A percentile compares a stretch with the other conserved stretches of the same genome.
phyloP scores from a whole-genome alignment of 2,329 filamentous ascomycete genomes.

The Cadophora gregata region DNA sequence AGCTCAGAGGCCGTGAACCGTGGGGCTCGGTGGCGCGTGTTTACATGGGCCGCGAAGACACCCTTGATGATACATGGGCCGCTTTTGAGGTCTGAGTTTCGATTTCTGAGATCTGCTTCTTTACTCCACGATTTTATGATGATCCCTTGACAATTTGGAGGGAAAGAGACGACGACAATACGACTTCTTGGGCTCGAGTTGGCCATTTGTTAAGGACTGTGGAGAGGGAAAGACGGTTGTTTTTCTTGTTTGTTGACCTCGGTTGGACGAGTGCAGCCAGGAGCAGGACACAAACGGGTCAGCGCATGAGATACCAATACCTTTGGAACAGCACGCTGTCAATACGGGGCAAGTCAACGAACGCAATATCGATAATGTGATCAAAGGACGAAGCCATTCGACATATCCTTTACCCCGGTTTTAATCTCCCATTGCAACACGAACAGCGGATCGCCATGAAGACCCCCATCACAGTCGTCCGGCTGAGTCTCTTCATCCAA shows the following conservation, averaged over 20 bases:
- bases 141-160: conserved; percentile 1
- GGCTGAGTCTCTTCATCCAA: conserved; percentile 28
- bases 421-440: conserved; percentile 20
- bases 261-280: background rate
- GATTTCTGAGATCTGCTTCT: conserved; percentile 5
- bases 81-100: conserved; percentile 25
- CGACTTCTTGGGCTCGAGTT: background rate
- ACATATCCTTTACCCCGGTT: conserved; percentile 27
- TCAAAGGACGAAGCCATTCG: conserved; percentile 26
- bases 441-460: conserved; percentile 35
- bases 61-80: conserved; percentile 21
- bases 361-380: conserved; percentile 29
- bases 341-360: background rate
- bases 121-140: conserved; percentile 10
- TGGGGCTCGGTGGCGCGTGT: conserved; percentile 27
- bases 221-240: background rate
- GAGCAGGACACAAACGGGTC: background rate
- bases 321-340: background rate
- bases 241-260: conserved; percentile 12
- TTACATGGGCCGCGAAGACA: conserved; percentile 19
- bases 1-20: background rate
- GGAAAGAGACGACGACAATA: background rate
- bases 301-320: background rate
- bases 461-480: conserved; percentile 32
- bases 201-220: background rate